phyloP scores from a whole-genome alignment of 108 stramenopile genomes.

The Schizochytrium sp. region DNA sequence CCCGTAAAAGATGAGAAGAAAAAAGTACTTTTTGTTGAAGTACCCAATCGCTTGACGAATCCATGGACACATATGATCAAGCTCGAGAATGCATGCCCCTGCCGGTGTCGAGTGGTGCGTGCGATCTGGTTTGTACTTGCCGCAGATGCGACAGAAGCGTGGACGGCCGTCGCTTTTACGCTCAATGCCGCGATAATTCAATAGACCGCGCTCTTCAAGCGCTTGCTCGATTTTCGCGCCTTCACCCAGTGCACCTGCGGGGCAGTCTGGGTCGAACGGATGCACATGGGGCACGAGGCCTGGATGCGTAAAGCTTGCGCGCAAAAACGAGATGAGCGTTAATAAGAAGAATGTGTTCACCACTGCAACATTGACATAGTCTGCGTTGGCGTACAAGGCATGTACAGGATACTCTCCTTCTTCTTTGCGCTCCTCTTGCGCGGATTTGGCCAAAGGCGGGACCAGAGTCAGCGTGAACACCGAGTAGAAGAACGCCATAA shows the following conservation, averaged over 20 bases:
- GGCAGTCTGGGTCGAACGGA: background rate
- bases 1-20: background rate
- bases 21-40: constrained; percentile 24
- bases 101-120: background rate
- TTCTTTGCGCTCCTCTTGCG: too few relatives aligned
- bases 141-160: constrained; percentile 9
- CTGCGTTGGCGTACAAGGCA: background rate
- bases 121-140: constrained; percentile 19
- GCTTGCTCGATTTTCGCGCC: background rate
- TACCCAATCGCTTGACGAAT: constrained; percentile 14
- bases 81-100: background rate
- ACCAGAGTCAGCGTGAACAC: background rate
- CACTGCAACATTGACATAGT: background rate
- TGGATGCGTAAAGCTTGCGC: background rate
- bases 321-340: background rate
- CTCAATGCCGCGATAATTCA: background rate
- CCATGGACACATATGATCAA: constrained; percentile 33
- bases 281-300: background rate
- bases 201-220: background rate
- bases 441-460: background rate
- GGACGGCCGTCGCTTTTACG: background rate
- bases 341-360: background rate
- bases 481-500: background rate
- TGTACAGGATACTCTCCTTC: background rate
- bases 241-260: background rate